Evolutionary conservation across 257 asterid species (phyloP), one percentile per base, ranked within the genome.

Genomic region (Lavandula angustifolia): DNA sequence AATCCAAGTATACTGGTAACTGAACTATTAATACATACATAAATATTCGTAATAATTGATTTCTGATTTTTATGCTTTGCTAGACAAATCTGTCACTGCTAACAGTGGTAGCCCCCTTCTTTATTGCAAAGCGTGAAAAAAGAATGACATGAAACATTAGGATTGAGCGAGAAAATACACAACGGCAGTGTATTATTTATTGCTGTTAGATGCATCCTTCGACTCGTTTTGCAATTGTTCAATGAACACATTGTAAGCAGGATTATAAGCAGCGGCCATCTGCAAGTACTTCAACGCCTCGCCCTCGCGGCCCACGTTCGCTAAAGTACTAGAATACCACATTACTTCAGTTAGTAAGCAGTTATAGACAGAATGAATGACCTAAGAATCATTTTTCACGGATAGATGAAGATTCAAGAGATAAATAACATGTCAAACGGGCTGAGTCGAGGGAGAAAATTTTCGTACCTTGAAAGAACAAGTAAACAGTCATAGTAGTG

Each of bases 401-500:
- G 32, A 18, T 41, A 10, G 41, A 16, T 31, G 34, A 59, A 41
- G 54, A n/a, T 17, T 53, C 27, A 67, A 47, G 54, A 35, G 47
- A 61, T 37, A 31, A 46, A 10, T 50, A 42, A 42, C 52, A 43
- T 7, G 60, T 34, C 18, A 31, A 9, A 18, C 44, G 32, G 43
- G 10, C 10, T 9, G 64, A 71, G 54, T 12, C 31, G 54, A 4
- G 43, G 54, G 27, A 37, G 42, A 44, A 4, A 44, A 4, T 16
- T 69, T 44, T 4, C 58, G 54, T 79, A 92, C 99, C 97, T 84
- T 55, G 97, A 80, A 57, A 87, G 87, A 49, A 94, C 54, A 42
- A 89, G 57, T 62, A 94, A 57, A 22, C 91, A 86, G 3, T 89
- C 99, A 32, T 84, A 85, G 79, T 87, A 94, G 80, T 84, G 97